Evolutionary conservation across 129 eudicot genomes (phyloP).

Genomic region (Centella asiatica): DNA sequence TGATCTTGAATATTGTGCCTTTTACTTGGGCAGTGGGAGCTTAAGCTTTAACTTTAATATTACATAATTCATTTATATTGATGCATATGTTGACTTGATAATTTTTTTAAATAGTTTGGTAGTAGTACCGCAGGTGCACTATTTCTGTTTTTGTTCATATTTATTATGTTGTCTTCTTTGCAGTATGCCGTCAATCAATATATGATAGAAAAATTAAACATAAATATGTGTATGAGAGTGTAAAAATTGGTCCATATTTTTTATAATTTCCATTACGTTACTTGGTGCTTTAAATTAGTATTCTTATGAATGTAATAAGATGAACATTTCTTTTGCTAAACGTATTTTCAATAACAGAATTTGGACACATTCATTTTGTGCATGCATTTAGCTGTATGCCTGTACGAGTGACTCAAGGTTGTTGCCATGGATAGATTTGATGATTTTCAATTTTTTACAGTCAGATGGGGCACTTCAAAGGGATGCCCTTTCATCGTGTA

Average conservation of each 20-base stretch:
- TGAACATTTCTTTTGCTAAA: background rate
- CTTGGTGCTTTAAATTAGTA: too few relatives aligned
- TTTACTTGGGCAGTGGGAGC: too few relatives aligned
- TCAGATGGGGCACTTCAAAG: conserved; percentile 75
- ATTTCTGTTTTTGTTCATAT: too few relatives aligned
- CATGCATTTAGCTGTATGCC: background rate
- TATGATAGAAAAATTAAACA: too few relatives aligned
- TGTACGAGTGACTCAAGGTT: background rate
- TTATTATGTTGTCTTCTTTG: too few relatives aligned
- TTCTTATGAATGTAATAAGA: background rate
- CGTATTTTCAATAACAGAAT: too few relatives aligned
- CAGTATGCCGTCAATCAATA: too few relatives aligned
- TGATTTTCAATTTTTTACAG: conserved; percentile 36
- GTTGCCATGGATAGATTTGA: background rate
- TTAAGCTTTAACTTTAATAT: background rate
- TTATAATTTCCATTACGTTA: too few relatives aligned
- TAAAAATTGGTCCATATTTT: too few relatives aligned
- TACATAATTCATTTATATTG: background rate
- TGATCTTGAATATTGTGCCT: conserved; percentile 5
- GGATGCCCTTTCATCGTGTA: conserved; percentile 84
- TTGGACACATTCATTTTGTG: background rate
- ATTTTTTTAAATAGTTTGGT: too few relatives aligned
- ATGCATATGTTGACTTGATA: background rate
- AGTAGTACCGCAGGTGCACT: too few relatives aligned
- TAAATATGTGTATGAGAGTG: too few relatives aligned